Percentiles rank a stretch among this genome's conserved stretches.
These are phyloP conservation scores for Fusarium metavorans DNA, from an alignment of 2,329 filamentous ascomycete genomes.

Conservation along the genomic window DNA sequence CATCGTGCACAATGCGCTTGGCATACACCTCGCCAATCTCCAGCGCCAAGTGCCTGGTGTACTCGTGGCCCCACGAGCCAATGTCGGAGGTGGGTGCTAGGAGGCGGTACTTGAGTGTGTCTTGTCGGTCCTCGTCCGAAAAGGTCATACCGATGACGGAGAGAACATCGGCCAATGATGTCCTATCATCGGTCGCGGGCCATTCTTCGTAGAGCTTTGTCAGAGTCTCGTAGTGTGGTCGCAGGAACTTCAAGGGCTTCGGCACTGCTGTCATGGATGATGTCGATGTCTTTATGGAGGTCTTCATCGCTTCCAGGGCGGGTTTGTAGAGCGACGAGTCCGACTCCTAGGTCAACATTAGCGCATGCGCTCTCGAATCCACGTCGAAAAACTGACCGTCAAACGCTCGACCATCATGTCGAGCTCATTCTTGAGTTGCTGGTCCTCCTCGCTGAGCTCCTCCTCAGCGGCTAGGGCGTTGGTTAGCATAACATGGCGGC, in stretches of 20 bases:
- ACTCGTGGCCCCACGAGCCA: conserved; percentile 98
- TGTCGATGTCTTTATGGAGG: conserved; percentile 98
- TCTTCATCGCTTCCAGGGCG: conserved; percentile 95
- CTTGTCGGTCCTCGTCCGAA: conserved; percentile 94
- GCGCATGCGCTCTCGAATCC: neutral
- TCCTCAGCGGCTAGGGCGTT: conserved; percentile 65
- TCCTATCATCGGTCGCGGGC: conserved; percentile 87
- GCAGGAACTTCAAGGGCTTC: conserved; percentile 96
- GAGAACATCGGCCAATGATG: conserved; percentile 90
- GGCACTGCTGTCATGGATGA: conserved; percentile 99
- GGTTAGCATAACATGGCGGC: conserved; percentile 36
- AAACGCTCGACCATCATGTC: conserved; percentile 98
- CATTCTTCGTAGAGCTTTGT: conserved; percentile 91
- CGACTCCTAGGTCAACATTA: conserved; percentile 72
- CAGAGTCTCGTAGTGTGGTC: conserved; percentile 94
- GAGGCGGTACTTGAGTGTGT: conserved; percentile 95
- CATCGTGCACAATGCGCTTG: conserved; percentile 87
- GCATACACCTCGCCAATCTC: conserved; percentile 96
- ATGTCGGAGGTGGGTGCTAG: conserved; percentile 92
- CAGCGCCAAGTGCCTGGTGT: conserved; percentile 92
- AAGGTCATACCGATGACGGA: conserved; percentile 99
- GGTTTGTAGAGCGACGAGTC: conserved; percentile 90
- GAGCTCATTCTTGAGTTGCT: conserved; percentile 97
- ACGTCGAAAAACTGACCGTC: conserved; percentile 69
- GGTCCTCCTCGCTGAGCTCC: conserved; percentile 97